These are phyloP conservation scores for Tetragonia tetragonoides DNA, from an alignment of 148 eudicot species.

Conservation along the genomic window DNA sequence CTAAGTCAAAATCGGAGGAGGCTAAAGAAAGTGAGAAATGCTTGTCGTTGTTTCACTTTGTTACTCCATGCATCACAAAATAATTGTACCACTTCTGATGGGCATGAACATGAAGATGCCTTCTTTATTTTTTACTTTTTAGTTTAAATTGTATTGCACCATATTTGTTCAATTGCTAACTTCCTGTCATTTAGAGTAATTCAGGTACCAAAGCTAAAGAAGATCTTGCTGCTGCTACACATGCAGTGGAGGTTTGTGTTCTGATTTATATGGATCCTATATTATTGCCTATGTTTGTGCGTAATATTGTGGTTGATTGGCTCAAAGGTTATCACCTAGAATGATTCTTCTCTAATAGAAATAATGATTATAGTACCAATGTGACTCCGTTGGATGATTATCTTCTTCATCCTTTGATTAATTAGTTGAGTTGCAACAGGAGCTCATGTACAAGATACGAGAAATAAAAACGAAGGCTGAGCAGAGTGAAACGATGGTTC, in stretches of 20 bases:
- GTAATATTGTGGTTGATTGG: neutral
- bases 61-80: neutral
- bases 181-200: conserved; percentile 74
- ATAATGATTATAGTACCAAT: no score
- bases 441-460: conserved; percentile 90
- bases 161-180: conserved; percentile 19
- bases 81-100: neutral
- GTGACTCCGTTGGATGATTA: neutral
- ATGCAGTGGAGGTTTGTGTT: conserved; percentile 82
- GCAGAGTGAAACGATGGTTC: conserved; percentile 99
- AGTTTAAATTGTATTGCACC: no score
- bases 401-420: conserved; percentile 5
- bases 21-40: no score
- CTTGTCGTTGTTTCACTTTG: neutral
- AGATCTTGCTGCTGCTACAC: conserved; percentile 98
- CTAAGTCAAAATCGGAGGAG: no score
- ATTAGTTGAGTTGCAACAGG: conserved; percentile 39
- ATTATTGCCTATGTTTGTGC: neutral
- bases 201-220: conserved; percentile 98
- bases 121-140: neutral
- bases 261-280: neutral
- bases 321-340: neutral
- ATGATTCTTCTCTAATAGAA: neutral
- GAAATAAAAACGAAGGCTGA: conserved; percentile 97
- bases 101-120: neutral